phyloP scores from a whole-genome alignment of 1,284 basidiomycete genomes.

The Cutaneotrichosporon dermatis region DNA sequence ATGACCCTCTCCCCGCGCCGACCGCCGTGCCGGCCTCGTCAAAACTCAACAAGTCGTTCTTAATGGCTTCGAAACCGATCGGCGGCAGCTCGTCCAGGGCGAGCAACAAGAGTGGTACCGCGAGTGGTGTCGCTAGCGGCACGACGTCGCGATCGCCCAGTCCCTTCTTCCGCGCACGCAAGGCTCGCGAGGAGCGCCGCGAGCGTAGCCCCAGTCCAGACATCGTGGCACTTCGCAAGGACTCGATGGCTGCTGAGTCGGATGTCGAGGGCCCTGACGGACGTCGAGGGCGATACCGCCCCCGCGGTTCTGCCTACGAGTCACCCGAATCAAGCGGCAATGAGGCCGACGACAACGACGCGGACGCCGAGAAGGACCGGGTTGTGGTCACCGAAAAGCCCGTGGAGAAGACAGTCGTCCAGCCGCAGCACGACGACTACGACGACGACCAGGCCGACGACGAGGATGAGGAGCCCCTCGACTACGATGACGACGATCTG shows the following conservation, averaged over 20 bases:
- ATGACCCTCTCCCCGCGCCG: not conserved
- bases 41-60: not conserved
- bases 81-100: not conserved
- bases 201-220: conserved; percentile 63
- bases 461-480: conserved; percentile 40
- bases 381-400: not conserved
- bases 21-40: not conserved
- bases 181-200: conserved; percentile 37
- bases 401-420: not conserved
- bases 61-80: conserved; percentile 1
- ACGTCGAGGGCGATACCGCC: conserved; percentile 46
- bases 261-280: conserved; percentile 52
- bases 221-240: conserved; percentile 62
- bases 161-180: conserved; percentile 46
- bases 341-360: conserved; percentile 39
- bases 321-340: conserved; percentile 33
- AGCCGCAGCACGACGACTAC: conserved; percentile 27
- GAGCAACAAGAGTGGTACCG: not conserved
- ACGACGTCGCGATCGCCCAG: conserved; percentile 31
- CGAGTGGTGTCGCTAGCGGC: not conserved
- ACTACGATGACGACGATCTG: conserved; percentile 37
- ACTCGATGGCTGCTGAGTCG: conserved; percentile 59
- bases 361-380: conserved; percentile 30
- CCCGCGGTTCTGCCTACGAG: conserved; percentile 46
- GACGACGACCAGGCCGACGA: conserved; percentile 43